A percentile compares a stretch with the other conserved stretches of the same genome.
phyloP scores from a whole-genome alignment of 2,329 filamentous ascomycete genomes.

The Stagonosporopsis rhizophila region DNA sequence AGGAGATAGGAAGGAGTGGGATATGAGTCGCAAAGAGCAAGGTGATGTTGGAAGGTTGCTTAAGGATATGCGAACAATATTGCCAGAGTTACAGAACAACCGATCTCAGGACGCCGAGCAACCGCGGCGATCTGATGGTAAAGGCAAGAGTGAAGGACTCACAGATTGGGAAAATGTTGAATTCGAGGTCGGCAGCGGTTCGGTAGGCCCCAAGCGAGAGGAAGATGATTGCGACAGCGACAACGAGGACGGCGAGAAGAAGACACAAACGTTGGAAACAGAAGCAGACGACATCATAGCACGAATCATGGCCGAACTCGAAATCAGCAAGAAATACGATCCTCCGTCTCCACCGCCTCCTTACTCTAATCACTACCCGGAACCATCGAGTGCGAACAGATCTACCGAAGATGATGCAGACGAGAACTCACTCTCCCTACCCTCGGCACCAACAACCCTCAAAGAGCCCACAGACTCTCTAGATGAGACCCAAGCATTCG shows the following conservation, averaged over 20 bases:
- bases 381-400: background rate
- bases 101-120: conserved; percentile 14
- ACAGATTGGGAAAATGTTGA: conserved; percentile 45
- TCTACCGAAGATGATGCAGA: conserved; percentile 17
- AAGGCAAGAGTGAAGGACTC: conserved; percentile 24
- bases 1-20: conserved; percentile 49
- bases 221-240: conserved; percentile 27
- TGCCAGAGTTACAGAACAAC: conserved; percentile 44
- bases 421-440: conserved; percentile 42
- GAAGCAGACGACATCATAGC: conserved; percentile 57
- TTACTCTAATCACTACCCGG: conserved; percentile 18
- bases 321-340: conserved; percentile 52
- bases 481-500: conserved; percentile 43
- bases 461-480: conserved; percentile 37
- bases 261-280: conserved; percentile 43
- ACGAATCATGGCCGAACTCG: conserved; percentile 55
- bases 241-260: conserved; percentile 25
- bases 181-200: conserved; percentile 37
- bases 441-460: conserved; percentile 50
- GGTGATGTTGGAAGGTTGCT: conserved; percentile 51
- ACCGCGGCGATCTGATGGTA: background rate
- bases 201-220: conserved; percentile 24
- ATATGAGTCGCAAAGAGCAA: conserved; percentile 50
- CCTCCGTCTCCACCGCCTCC: conserved; percentile 31
- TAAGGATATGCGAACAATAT: conserved; percentile 50